These are phyloP conservation scores for Moesziomyces sp. DNA, from an alignment of 1,284 basidiomycete genomes.

Conservation along the genomic window DNA sequence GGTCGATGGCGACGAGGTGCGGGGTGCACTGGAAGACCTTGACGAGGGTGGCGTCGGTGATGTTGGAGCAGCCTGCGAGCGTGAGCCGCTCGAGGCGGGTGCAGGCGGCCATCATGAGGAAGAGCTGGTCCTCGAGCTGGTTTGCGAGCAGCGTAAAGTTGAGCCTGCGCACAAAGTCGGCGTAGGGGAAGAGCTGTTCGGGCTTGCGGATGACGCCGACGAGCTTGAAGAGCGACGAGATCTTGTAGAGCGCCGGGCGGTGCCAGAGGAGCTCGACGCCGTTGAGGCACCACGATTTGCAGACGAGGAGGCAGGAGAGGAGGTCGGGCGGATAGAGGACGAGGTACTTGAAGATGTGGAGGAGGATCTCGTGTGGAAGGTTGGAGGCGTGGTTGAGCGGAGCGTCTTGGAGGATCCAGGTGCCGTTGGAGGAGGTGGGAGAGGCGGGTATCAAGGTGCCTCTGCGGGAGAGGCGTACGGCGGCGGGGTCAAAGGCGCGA, in stretches of 20 bases:
- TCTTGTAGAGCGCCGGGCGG: constrained; percentile 81
- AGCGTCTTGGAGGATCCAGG: constrained; percentile 31
- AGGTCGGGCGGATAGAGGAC: constrained; percentile 79
- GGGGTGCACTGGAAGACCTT: constrained; percentile 78
- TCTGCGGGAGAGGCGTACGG: constrained; percentile 34
- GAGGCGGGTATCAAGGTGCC: constrained; percentile 46
- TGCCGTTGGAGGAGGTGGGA: constrained; percentile 42
- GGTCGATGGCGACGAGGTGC: constrained; percentile 87
- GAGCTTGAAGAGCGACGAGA: constrained; percentile 77
- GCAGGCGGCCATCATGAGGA: constrained; percentile 80
- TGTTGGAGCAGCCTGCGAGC: constrained; percentile 81
- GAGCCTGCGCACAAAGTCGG: constrained; percentile 86
- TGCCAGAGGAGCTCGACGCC: constrained; percentile 96
- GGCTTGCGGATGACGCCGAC: constrained; percentile 60
- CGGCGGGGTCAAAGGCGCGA: constrained; percentile 29
- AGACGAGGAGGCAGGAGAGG: constrained; percentile 74
- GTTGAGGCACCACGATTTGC: constrained; percentile 92
- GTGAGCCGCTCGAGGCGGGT: constrained; percentile 89
- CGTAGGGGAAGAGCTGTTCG: constrained; percentile 82
- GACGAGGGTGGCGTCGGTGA: constrained; percentile 78
- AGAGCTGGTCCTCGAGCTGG: constrained; percentile 81
- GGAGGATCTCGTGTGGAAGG: constrained; percentile 88
- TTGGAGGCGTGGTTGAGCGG: constrained; percentile 44
- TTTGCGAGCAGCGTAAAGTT: constrained; percentile 83
- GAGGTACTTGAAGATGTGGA: constrained; percentile 90